phyloP scores from a whole-genome alignment of 225 moss, liverwort and hornwort genomes.

The Straminergon stramineum region DNA sequence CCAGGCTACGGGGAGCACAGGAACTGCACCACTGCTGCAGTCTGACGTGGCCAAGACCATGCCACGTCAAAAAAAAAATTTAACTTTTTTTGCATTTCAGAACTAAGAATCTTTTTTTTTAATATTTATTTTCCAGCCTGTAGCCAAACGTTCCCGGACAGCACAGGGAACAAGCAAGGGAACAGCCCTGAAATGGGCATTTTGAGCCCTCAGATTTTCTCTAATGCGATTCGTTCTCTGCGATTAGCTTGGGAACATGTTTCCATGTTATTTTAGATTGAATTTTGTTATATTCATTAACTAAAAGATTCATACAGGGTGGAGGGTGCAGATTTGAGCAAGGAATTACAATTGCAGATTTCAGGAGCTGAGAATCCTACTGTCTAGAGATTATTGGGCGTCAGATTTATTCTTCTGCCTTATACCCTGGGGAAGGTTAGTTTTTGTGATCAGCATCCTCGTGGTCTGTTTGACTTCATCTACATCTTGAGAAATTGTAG shows the following conservation, averaged over 20 bases:
- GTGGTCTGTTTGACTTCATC: neutral
- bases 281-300: too few species aligned
- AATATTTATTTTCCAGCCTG: too few species aligned
- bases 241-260: neutral
- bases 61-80: too few species aligned
- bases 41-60: too few species aligned
- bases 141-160: too few species aligned
- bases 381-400: constrained; percentile 67
- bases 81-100: too few species aligned
- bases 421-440: constrained; percentile 80
- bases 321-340: constrained; percentile 59
- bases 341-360: constrained; percentile 87
- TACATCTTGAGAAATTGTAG: neutral
- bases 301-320: constrained; percentile 30
- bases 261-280: neutral
- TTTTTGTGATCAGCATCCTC: neutral
- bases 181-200: too few species aligned
- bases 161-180: too few species aligned
- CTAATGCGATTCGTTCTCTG: neutral
- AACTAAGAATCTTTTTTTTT: too few species aligned
- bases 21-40: too few species aligned
- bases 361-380: constrained; percentile 79
- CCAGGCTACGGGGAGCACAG: too few species aligned
- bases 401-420: constrained; percentile 71
- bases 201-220: too few species aligned